These are phyloP conservation scores for Corchorus capsularis DNA, from an alignment of 345 rosid species.

Conservation along the genomic window DNA sequence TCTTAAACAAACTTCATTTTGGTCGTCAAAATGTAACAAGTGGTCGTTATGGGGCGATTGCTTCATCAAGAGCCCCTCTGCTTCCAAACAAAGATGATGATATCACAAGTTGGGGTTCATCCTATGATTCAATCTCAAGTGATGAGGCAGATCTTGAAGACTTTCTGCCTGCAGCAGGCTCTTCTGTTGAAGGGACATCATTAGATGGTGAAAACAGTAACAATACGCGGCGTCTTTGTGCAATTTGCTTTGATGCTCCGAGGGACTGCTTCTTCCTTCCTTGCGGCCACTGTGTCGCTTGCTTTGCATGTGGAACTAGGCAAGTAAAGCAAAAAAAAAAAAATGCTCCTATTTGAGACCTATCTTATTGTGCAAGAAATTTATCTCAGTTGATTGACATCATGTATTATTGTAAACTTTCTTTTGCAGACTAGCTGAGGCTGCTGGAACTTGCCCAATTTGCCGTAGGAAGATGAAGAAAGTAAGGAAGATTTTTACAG, in stretches of 20 bases:
- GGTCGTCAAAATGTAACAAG: conserved; percentile 38
- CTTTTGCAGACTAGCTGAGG: conserved; percentile 78
- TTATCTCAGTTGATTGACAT: not conserved
- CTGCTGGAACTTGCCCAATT: conserved; percentile 76
- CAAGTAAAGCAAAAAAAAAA: conserved; percentile 24
- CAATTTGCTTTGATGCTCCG: conserved; percentile 96
- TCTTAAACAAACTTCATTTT: conserved; percentile 58
- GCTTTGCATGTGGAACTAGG: conserved; percentile 92
- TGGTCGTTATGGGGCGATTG: conserved; percentile 39
- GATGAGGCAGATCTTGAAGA: conserved; percentile 76
- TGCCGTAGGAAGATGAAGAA: conserved; percentile 88
- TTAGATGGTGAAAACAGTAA: conserved; percentile 61
- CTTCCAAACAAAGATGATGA: conserved; percentile 82
- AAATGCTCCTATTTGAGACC: not conserved
- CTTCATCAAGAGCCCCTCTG: conserved; percentile 67
- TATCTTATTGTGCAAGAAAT: not conserved
- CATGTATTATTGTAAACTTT: not conserved
- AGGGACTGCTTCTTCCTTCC: conserved; percentile 99
- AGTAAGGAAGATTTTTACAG: conserved; percentile 86
- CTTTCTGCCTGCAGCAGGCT: conserved; percentile 34
- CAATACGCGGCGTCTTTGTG: conserved; percentile 86
- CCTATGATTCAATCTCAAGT: conserved; percentile 74
- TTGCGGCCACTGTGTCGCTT: conserved; percentile 95
- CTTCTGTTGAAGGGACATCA: conserved; percentile 45
- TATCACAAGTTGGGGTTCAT: conserved; percentile 91